Evolutionary conservation across 345 rosid genomes (phyloP), one percentile per base, ranked within the genome.

Genomic region (Aquilaria sinensis): DNA sequence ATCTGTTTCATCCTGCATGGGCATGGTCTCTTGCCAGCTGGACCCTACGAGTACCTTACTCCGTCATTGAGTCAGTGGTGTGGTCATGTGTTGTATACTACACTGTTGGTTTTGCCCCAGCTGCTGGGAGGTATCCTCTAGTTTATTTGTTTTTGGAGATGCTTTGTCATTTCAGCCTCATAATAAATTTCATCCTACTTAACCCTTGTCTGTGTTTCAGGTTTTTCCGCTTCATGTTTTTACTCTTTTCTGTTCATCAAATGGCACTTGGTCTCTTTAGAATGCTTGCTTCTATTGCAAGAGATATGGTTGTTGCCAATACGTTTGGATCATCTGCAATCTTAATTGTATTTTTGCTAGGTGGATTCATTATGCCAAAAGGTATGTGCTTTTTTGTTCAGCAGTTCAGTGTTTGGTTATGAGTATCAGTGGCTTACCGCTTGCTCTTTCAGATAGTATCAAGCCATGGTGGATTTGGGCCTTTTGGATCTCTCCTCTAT

Each of bases 401-500:
- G 31, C 23, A 46, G 12, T 68, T 58, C 53, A 32, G 31, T 33
- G 34, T 46, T 12, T 29, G 12, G 23, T 61, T 4, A 60, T 47
- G 41, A 46, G 48, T 53, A 52, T 32, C 13, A 45, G 14, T 23
- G 12, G n/a, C 63, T 63, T 13, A 13, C 67, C 34, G 59, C 47
- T 31, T 31, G 47, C 10, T 65, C 31, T 64, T 41, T 62, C 89
- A 92, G 98, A 56, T 45, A 64, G 67, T 63, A 85, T 89, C 62
- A 87, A 83, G 52, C 89, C 96, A 0, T 85, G 95, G 96, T 92
- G 96, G 98, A 12, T 67, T 48, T 92, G 98, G 98, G 98, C 80
- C n/a, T 87, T 71, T 73, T 92, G 98, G 98, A 16, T 92, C 53
- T 89, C 98, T 12, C 96, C 98, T 1, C 60, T 92, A 67, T 75